Evolutionary conservation across 2,329 filamentous ascomycete species (phyloP), one percentile per base, ranked within the genome.

Genomic region (Cladosporium oxysporum): DNA sequence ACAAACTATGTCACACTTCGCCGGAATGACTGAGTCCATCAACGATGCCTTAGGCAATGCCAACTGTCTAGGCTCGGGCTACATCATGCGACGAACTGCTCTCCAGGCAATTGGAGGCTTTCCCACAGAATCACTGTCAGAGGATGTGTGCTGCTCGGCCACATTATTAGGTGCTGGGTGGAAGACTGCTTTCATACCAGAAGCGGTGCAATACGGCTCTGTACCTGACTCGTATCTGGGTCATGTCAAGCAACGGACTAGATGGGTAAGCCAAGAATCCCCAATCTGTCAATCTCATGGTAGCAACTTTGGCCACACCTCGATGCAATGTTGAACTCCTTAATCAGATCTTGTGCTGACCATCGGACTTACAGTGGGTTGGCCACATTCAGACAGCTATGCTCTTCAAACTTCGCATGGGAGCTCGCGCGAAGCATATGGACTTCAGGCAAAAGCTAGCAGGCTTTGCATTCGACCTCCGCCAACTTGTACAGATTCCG

Each of bases 41-140:
- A 81, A 82, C 67, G 81, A 83, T 66, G 76, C 77, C 0, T 73
- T 79, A 31, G 79, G 78, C 76, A 84, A 86, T 5, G 86, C 86
- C n/a, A 87, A 86, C 83, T 88, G 86, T 70, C 87, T 85, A n/a
- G 87, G 87, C 5, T 88, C 87, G 5, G 87, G 87, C 7, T 89
- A 87, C 69, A 77, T 86, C 5, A 81, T 84, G 31, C 84, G 87
- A 3, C 84, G 87, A n/a, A 76, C 82, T 62, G 87, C 87, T 6
- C 78, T 90, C 4, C 83, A 87, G 21, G 80, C 84, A 23, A 88
- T 89, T 67, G 87, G 86, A 70, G 85, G 87, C 69, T 89, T 87
- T 68, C 87, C 87, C 0, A 80, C 84, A 1, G 85, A 83, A 16
- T 87, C 85, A 5, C 76, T 89, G 8, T 83, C 85, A 5, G 87